Evolutionary conservation across 2,329 filamentous ascomycete genomes (phyloP).

Genomic region (Fusarium siculi): DNA sequence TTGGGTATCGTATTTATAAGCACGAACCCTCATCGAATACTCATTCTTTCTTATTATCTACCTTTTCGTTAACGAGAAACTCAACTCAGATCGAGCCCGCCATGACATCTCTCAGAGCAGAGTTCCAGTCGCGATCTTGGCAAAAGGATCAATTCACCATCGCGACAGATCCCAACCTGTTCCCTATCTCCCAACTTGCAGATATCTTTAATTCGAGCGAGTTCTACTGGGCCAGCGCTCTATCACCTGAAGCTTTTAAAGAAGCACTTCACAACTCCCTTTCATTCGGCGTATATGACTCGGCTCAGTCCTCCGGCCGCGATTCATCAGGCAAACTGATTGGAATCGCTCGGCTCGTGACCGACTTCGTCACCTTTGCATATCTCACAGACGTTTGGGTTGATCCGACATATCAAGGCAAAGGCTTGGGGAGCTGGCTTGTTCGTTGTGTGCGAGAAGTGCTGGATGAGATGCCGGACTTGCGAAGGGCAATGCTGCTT

Average conservation of each 20-base stretch:
- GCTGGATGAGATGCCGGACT: constrained; percentile 60
- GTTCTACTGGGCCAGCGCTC: constrained; percentile 65
- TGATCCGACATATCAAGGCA: constrained; percentile 61
- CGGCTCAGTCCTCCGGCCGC: neutral
- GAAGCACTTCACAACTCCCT: constrained; percentile 63
- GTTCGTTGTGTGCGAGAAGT: constrained; percentile 66
- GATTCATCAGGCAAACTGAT: constrained; percentile 26
- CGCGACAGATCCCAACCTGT: constrained; percentile 62
- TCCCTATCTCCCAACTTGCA: constrained; percentile 61
- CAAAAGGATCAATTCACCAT: constrained; percentile 60
- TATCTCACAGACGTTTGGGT: constrained; percentile 74
- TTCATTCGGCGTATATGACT: constrained; percentile 64
- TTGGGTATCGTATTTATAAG: neutral
- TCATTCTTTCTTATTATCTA: rapidly evolving
- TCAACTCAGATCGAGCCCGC: rapidly evolving
- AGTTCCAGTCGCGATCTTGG: constrained; percentile 46
- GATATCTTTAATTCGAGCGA: constrained; percentile 59
- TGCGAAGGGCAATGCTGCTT: constrained; percentile 65
- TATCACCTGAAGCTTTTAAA: constrained; percentile 56
- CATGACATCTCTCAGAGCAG: neutral
- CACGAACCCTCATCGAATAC: rapidly evolving
- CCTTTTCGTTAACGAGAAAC: rapidly evolving
- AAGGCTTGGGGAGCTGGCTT: constrained; percentile 70
- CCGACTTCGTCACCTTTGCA: constrained; percentile 71
- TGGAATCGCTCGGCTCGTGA: constrained; percentile 62